phyloP scores from a whole-genome alignment of 306 rosid genomes.

The Glycine latifolia region DNA sequence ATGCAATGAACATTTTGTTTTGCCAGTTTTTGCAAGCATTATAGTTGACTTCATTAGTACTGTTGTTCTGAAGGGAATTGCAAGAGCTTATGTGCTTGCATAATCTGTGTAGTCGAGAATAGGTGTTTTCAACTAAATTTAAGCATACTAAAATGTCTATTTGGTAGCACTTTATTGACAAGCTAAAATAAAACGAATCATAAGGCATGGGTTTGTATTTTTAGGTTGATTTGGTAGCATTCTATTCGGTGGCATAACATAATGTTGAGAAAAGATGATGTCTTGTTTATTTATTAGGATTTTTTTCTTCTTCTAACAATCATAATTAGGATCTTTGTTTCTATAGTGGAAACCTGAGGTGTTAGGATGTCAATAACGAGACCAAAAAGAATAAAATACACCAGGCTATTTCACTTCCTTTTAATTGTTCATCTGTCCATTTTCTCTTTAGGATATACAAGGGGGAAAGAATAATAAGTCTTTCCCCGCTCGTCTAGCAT shows the following conservation, averaged over 20 bases:
- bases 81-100: not conserved
- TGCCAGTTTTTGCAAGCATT: constrained; percentile 15
- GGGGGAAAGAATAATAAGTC: too few relatives aligned
- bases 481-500: too few relatives aligned
- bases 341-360: too few relatives aligned
- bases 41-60: not conserved
- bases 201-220: not conserved
- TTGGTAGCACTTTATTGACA: not conserved
- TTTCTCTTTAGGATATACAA: too few relatives aligned
- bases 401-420: not conserved
- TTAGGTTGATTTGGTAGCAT: not conserved
- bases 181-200: not conserved
- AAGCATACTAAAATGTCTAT: not conserved
- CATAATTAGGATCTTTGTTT: too few relatives aligned
- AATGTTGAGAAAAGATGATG: not conserved
- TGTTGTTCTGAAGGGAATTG: not conserved
- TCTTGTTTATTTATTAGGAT: not conserved
- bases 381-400: too few relatives aligned
- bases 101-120: not conserved
- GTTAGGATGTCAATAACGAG: too few relatives aligned
- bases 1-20: constrained; percentile 42
- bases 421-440: not conserved
- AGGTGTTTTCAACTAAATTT: not conserved
- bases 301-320: too few relatives aligned
- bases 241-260: not conserved